Evolutionary conservation across 768 basidiomycete genomes (phyloP), one percentile per base, ranked within the genome.

Genomic region (Macrolepiota albuminosa): DNA sequence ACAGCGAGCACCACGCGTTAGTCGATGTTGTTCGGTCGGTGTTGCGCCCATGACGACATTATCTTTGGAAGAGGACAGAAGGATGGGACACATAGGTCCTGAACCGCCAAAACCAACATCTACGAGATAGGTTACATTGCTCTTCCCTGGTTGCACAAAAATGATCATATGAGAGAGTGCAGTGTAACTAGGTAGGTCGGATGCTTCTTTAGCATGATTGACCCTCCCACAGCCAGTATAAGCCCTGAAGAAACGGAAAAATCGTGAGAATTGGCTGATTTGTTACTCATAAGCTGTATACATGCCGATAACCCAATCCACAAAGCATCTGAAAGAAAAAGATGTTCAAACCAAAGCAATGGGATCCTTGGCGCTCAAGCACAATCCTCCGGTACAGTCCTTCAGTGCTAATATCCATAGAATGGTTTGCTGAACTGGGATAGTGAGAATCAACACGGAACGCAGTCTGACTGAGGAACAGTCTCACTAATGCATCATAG

Each of bases 91-190:
- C 37, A 37, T 47, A 24, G 48, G 56, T 14, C 63, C 63, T 24
- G 60, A 61, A 34, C 59, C 63, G 21, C 59, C 63, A 24, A 60
- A 63, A 24, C 59, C 63, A 21, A 61, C 60, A 56, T 62, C 61
- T 7, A 62, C 54, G 16, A 62, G 54, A 50, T 63, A 63, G 9
- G 63, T 61, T 52, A 54, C n/a, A 36, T 61, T 63, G 37, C 63
- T 63, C 14, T 54, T 49, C 10, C 53, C 60, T 31, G 50, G 60
- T 54, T 64, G 60, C 33, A 64, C 63, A 13, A 58, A 61, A 18
- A 64, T 60, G 18, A 63, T 54, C 62, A 63, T 63, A 42, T 59
- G 62, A 34, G 46, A 54, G 1, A 54, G 46, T 11, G 55, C 55
- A 0, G 62, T 60, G 37, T 60, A 63, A 6, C 39, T 14, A n/a